These are phyloP conservation scores for Irpex sp. DNA, from an alignment of 1,284 basidiomycete species.

Conservation along the genomic window DNA sequence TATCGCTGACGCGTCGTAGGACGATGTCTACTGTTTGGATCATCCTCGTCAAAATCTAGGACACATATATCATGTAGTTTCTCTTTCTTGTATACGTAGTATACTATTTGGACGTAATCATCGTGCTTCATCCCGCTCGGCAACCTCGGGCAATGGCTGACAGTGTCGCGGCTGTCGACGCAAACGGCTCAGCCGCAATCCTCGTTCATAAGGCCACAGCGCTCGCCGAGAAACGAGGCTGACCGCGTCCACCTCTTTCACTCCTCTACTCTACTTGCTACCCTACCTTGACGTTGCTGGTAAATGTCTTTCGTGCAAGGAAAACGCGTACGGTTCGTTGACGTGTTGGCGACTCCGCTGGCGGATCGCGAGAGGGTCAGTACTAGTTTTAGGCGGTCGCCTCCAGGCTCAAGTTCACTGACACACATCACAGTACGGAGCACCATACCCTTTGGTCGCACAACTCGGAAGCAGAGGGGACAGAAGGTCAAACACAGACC, in stretches of 20 bases:
- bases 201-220: background rate
- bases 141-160: background rate
- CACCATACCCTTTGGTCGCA: slow-evolving; percentile 36
- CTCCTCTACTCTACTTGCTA: background rate
- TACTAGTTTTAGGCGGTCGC: background rate
- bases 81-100: background rate
- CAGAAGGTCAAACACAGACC: slow-evolving; percentile 29
- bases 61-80: background rate
- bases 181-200: background rate
- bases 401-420: background rate
- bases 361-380: slow-evolving; percentile 27
- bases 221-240: background rate
- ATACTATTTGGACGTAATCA: background rate
- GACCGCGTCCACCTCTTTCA: background rate
- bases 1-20: background rate
- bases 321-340: slow-evolving; percentile 25
- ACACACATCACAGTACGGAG: slow-evolving; percentile 16
- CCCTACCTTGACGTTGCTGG: background rate
- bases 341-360: slow-evolving; percentile 23
- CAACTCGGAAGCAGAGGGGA: slow-evolving; percentile 32
- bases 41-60: background rate
- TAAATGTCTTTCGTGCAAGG: background rate
- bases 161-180: background rate
- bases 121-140: no score
- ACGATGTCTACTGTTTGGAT: background rate